Evolutionary conservation across 805 yeast species (phyloP), one percentile per base, ranked within the genome.

Genomic region (Kodamaea restingae): DNA sequence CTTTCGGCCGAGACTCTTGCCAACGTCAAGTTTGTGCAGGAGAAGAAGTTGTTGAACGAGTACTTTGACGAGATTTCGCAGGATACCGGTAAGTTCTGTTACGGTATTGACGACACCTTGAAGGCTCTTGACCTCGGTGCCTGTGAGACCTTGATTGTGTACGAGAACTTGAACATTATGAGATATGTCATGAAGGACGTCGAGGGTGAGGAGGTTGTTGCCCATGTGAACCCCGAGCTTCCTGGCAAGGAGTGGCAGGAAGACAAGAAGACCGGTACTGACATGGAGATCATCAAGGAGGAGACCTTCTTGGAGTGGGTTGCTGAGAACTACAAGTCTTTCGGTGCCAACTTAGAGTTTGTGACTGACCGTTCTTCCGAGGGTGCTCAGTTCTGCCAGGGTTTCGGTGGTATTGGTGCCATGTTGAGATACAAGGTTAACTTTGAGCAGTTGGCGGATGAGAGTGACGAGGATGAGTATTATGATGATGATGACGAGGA

Each of bases 321-420:
- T 48, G 98, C 98, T 36, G 98, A 91, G 70, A 87, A 88, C 68
- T 93, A 93, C 70, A 84, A 81, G 61, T 84, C 77, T 56, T 93
- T 78, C 56, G 99, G 99, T 77, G 96, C 98, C 38, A 79, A 84
- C 44, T 76, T 93, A 55, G 99, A 93, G 71, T 93, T 93, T 54
- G 96, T 93, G 51, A 86, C 97, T 36, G 98, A 93, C 71, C 81
- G 88, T 69, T 85, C 96, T 15, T 83, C 95, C 32, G 99, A 93
- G 69, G 99, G 99, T 74, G 95, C 98, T 33, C 99, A 93, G 72
- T 93, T 93, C 66, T 95, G 84, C 44, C 83, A 81, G 54, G 99
- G 99, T 44, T 93, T 93, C 60, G 99, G 99, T 84, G 99, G 98
- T 70, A 78, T 93, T 50, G 99, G 99, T 64, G 97, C 96, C 42